Evolutionary conservation across 148 eudicot species (phyloP), one percentile per base, ranked within the genome.

Genomic region (Cornus kousa): DNA sequence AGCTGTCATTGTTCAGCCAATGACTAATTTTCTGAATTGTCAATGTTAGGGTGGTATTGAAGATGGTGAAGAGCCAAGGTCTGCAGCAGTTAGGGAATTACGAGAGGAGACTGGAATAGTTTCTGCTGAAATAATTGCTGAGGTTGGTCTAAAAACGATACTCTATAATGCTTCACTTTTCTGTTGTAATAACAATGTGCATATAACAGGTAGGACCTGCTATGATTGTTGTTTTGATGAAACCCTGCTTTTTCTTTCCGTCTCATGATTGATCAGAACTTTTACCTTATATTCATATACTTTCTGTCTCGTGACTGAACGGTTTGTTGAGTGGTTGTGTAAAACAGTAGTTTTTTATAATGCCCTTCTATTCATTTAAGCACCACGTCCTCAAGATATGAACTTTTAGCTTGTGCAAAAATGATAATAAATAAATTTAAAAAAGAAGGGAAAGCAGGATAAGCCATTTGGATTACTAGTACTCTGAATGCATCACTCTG

Each of bases 21-120:
- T 62, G 10, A 23, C 32, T 69, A 43, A 23, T 12, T 12, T 40
- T 33, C 13, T 39, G 57, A 76, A 33, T 32, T 43, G 32, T 78
- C 59, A 67, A 67, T 74, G 22, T 76, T 70, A 93, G 97, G 98
- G 98, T 11, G 97, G 94, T 5, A 95, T 93, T 80, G 98, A 95
- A 89, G 98, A 95, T 19, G 92, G 87, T 5, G 98, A 95, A 87
- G 92, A 89, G 59, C 98, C 97, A 14, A 83, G 70, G 71, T 79
- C 92, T 76, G 96, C 98, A 59, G 98, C 98, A 75, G 80, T 93
- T 50, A 87, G 98, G 81, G 96, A 93, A 83, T 73, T 95, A 83
- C 88, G 84, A 78, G 98, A 95, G 86, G 98, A 95, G 90, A 95
- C 97, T 72, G 97, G 98, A 74, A 79, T 95, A 20, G 87, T 82